A percentile compares a stretch with the other conserved stretches of the same genome.
Conservation (phyloP, 179 eudicot genomes). For the Nepenthes alata region DNA sequence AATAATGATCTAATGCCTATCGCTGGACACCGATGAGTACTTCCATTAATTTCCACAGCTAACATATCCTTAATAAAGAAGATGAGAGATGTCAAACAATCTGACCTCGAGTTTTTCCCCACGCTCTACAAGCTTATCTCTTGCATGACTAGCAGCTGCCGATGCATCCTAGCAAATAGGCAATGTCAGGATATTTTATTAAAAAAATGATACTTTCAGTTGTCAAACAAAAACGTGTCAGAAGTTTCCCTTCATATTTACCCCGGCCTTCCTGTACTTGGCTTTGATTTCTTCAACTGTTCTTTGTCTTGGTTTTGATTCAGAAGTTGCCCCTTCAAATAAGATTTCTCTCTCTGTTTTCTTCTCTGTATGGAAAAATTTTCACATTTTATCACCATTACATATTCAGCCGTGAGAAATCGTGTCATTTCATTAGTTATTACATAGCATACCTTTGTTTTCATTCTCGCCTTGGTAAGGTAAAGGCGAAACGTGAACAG, state of each 20-base stretch:
- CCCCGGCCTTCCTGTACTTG: conserved; percentile 54
- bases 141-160: conserved; percentile 69
- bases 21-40: too few species aligned
- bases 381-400: neutral
- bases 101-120: conserved; percentile 80
- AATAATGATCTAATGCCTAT: too few species aligned
- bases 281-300: conserved; percentile 74
- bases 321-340: conserved; percentile 53
- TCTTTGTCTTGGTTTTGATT: conserved; percentile 43
- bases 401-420: too few species aligned
- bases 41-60: too few species aligned
- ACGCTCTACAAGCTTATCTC: conserved; percentile 78
- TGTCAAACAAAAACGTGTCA: too few species aligned
- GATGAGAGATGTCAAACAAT: neutral
- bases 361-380: conserved; percentile 31
- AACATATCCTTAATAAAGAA: neutral
- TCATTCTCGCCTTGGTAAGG: conserved; percentile 15
- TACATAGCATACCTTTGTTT: conserved; percentile 20
- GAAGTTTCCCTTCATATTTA: conserved; percentile 13
- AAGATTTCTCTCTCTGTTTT: conserved; percentile 47
- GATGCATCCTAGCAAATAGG: conserved; percentile 51
- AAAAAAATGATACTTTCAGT: too few species aligned
- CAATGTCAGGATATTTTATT: neutral
- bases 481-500: conserved; percentile 35
- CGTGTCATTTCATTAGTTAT: too few species aligned